Conservation (phyloP, 1,284 basidiomycete genomes). For the Microbotryum scabiosae region DNA sequence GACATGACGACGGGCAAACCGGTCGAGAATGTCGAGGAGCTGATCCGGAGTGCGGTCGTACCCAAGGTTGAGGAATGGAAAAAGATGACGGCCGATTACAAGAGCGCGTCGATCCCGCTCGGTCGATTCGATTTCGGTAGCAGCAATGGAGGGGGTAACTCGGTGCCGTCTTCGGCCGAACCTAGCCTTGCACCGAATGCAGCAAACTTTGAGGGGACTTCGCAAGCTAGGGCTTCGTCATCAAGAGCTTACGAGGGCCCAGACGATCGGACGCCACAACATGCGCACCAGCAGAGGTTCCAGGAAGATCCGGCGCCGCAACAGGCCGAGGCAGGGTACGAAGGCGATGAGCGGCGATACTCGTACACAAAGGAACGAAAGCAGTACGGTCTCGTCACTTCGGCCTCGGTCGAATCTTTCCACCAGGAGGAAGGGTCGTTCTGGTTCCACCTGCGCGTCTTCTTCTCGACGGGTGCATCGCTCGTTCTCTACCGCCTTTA, state of each 20-base stretch:
- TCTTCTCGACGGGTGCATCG: slow-evolving; percentile 60
- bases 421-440: slow-evolving; percentile 93
- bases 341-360: slow-evolving; percentile 17
- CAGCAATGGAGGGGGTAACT: not conserved
- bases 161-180: no score
- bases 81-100: slow-evolving; percentile 85
- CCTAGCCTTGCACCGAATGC: no score
- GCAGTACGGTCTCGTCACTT: slow-evolving; percentile 62
- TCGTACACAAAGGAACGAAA: slow-evolving; percentile 29
- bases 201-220: no score
- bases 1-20: slow-evolving; percentile 77
- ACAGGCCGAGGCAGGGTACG: not conserved
- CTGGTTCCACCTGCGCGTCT: slow-evolving; percentile 90
- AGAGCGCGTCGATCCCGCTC: slow-evolving; percentile 88
- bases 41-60: slow-evolving; percentile 68
- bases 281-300: no score
- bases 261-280: no score
- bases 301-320: not conserved
- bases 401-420: slow-evolving; percentile 88
- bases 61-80: slow-evolving; percentile 99
- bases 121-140: slow-evolving; percentile 70
- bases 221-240: no score
- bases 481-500: slow-evolving; percentile 91
- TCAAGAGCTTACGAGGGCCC: no score
- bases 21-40: slow-evolving; percentile 58